Conservation (phyloP, 768 basidiomycete species). For the Kwoniella shandongensis region DNA sequence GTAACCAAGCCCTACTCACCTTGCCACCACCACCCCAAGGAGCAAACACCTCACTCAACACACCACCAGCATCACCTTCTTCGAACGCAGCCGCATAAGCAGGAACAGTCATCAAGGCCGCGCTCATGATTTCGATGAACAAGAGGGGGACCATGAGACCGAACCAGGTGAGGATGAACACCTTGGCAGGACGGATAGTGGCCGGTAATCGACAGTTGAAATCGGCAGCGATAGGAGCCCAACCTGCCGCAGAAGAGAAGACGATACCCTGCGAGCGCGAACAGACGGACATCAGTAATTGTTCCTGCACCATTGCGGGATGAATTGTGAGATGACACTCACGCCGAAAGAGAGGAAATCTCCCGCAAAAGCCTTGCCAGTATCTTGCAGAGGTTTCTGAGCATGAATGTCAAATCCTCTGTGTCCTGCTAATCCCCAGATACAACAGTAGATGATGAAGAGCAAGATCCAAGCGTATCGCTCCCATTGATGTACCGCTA, state of each 20-base stretch:
- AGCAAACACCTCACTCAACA: slow-evolving; percentile 57
- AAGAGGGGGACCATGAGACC: slow-evolving; percentile 59
- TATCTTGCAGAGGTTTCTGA: slow-evolving; percentile 57
- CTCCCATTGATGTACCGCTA: slow-evolving; percentile 55
- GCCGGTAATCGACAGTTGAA: slow-evolving; percentile 61
- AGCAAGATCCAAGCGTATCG: slow-evolving; percentile 62
- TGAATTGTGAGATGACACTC: slow-evolving; percentile 22
- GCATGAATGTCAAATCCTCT: slow-evolving; percentile 58
- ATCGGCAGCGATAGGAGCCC: slow-evolving; percentile 62
- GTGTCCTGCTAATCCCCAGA: slow-evolving; percentile 59
- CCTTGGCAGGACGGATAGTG: slow-evolving; percentile 55
- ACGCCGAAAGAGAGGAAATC: slow-evolving; percentile 61
- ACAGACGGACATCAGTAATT: too few species aligned
- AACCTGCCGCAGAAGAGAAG: slow-evolving; percentile 59
- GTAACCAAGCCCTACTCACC: too few species aligned
- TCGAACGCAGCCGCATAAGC: slow-evolving; percentile 56
- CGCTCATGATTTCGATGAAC: slow-evolving; percentile 52
- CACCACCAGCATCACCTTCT: slow-evolving; percentile 56
- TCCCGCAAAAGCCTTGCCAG: slow-evolving; percentile 57
- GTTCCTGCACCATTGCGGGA: not conserved
- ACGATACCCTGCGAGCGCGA: slow-evolving; percentile 51
- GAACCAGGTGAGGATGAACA: slow-evolving; percentile 60
- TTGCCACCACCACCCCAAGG: slow-evolving; percentile 56
- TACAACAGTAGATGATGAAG: slow-evolving; percentile 58
- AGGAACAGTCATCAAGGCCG: slow-evolving; percentile 57